Percentiles rank a stretch among this genome's conserved stretches.
phyloP scores from a whole-genome alignment of 1,139 yeast species.

The Eremothecium coryli region DNA sequence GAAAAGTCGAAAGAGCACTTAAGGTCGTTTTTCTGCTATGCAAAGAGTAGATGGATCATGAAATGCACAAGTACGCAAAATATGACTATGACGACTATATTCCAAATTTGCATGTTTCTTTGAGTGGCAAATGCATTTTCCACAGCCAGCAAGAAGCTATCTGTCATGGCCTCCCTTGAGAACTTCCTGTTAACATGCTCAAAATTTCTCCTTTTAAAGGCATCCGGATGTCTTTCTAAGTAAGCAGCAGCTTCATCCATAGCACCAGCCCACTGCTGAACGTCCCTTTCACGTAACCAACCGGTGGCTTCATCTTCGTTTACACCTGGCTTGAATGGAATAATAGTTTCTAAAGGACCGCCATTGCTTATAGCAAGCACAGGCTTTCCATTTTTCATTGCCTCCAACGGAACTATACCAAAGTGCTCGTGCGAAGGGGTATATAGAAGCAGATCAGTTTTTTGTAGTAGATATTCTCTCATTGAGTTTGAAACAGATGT shows the following conservation, averaged over 20 bases:
- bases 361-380: constrained; percentile 84
- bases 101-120: no score
- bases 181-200: constrained; percentile 44
- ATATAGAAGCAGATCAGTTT: constrained; percentile 57
- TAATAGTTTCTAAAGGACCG: constrained; percentile 84
- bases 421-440: constrained; percentile 93
- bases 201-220: constrained; percentile 44
- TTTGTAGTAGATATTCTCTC: constrained; percentile 54
- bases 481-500: constrained; percentile 66
- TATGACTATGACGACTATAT: no score
- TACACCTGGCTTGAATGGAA: constrained; percentile 32
- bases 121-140: constrained; percentile 22
- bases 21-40: no score
- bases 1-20: no score
- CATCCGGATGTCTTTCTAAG: constrained; percentile 27
- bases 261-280: constrained; percentile 54
- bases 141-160: constrained; percentile 38
- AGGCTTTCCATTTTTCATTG: constrained; percentile 76
- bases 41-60: no score
- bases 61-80: no score
- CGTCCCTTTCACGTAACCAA: constrained; percentile 51
- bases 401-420: constrained; percentile 95
- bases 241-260: constrained; percentile 38
- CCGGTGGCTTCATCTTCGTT: constrained; percentile 58
- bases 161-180: constrained; percentile 56